Conservation (phyloP, 352 stramenopile species). For the Pythium phragmiticola region DNA sequence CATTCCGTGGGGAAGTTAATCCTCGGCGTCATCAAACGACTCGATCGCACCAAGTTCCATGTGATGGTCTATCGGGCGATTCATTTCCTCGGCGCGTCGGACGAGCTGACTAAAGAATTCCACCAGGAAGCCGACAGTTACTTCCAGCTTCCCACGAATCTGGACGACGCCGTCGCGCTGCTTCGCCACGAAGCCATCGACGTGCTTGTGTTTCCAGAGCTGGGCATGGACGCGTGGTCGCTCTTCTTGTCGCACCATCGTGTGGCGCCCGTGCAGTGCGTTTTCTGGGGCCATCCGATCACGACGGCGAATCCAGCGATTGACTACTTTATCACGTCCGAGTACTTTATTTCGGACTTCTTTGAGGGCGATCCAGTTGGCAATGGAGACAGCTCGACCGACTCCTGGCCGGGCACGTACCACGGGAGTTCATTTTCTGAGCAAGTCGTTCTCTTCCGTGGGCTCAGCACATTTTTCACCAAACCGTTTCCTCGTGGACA, state of each 20-base stretch:
- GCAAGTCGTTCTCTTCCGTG: constrained; percentile 64
- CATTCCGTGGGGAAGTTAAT: constrained; percentile 71
- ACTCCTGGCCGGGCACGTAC: constrained; percentile 23
- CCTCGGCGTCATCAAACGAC: constrained; percentile 44
- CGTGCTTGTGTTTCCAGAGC: constrained; percentile 75
- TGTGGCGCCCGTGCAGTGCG: constrained; percentile 67
- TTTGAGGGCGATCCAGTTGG: constrained; percentile 9
- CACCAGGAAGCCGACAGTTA: constrained; percentile 43
- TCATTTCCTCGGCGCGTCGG: constrained; percentile 45
- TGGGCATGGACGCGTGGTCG: constrained; percentile 81
- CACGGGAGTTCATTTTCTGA: constrained; percentile 54
- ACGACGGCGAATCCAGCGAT: constrained; percentile 70
- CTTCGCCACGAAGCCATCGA: constrained; percentile 60
- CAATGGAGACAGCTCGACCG: background rate
- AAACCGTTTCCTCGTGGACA: constrained; percentile 8
- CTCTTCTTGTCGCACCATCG: constrained; percentile 71
- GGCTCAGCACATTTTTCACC: constrained; percentile 63
- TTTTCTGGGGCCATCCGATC: constrained; percentile 88
- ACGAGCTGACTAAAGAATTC: constrained; percentile 51
- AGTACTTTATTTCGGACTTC: constrained; percentile 44
- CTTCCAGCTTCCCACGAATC: constrained; percentile 36
- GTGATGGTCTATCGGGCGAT: constrained; percentile 51
- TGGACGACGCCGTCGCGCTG: constrained; percentile 36
- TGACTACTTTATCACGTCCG: constrained; percentile 83
- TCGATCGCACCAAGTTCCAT: constrained; percentile 54